Percentiles rank a stretch among this genome's conserved stretches.
phyloP scores from a whole-genome alignment of 2,329 filamentous ascomycete species.

The Diaporthe aspalathi region DNA sequence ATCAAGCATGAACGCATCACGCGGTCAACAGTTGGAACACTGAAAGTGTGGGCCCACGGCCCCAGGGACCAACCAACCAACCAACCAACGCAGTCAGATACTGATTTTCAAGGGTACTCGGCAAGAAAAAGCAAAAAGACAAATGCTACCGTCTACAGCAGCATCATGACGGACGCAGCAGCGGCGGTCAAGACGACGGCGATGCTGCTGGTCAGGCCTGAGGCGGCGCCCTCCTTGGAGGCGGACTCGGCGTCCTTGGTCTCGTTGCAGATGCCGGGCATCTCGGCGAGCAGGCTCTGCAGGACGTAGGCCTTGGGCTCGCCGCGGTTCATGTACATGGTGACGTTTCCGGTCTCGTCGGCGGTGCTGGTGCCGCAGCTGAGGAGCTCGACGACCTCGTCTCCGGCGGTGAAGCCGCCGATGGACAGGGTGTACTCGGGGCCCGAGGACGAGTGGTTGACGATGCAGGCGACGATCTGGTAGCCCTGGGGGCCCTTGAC shows the following conservation, averaged over 20 bases:
- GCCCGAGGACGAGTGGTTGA: conserved; percentile 52
- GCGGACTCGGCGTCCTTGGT: conserved; percentile 35
- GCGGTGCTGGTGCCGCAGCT: conserved; percentile 42
- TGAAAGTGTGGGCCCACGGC: too few relatives aligned
- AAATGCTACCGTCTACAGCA: conserved; percentile 29
- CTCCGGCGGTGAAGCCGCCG: conserved; percentile 46
- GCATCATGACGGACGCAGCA: conserved; percentile 31
- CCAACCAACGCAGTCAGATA: not conserved
- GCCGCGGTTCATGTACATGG: conserved; percentile 38
- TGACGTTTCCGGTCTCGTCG: conserved; percentile 36
- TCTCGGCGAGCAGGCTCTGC: conserved; percentile 33
- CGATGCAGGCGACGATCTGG: conserved; percentile 54
- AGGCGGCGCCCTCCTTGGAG: conserved; percentile 27
- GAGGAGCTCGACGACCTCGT: conserved; percentile 42
- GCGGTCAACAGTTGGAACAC: not conserved
- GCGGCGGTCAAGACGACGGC: conserved; percentile 21
- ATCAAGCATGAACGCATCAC: conserved; percentile 23
- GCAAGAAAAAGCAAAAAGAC: not conserved
- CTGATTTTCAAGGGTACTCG: not conserved
- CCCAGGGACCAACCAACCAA: too few relatives aligned
- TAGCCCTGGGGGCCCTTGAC: conserved; percentile 54
- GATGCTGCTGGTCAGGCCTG: conserved; percentile 30
- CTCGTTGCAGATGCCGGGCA: conserved; percentile 34
- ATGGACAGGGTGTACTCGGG: conserved; percentile 42
- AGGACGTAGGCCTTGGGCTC: conserved; percentile 39